Evolutionary conservation across 2,329 filamentous ascomycete species (phyloP).

Genomic region (Exophiala phaeomuriformis): DNA sequence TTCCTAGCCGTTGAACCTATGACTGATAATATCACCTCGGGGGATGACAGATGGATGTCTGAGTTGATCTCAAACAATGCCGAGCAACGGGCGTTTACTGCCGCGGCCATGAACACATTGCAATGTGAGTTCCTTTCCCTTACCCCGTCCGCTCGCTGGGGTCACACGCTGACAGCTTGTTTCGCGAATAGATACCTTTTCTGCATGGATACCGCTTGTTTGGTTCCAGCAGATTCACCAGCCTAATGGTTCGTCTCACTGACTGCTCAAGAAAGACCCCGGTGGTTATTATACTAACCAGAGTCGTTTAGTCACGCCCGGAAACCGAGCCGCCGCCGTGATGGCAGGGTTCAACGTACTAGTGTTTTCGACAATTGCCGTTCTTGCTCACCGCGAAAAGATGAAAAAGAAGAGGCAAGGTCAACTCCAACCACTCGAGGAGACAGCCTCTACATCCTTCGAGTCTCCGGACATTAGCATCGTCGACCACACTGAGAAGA

Average conservation of each 20-base stretch:
- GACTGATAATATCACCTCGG: neutral
- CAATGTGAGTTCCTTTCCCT: slow-evolving; percentile 10
- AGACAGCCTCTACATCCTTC: neutral
- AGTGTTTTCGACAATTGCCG: slow-evolving; percentile 7
- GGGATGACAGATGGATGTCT: slow-evolving; percentile 13
- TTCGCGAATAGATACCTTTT: slow-evolving; percentile 10
- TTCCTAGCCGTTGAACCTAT: neutral
- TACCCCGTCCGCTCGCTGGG: neutral
- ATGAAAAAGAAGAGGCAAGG: slow-evolving; percentile 7
- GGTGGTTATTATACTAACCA: neutral
- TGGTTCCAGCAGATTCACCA: slow-evolving; percentile 21
- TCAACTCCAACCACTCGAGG: slow-evolving; percentile 1
- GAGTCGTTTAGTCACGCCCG: slow-evolving; percentile 9
- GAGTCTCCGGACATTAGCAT: neutral
- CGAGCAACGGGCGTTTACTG: slow-evolving; percentile 19
- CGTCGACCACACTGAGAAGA: neutral
- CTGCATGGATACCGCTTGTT: slow-evolving; percentile 18
- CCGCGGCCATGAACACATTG: slow-evolving; percentile 17
- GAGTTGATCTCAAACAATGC: slow-evolving; percentile 18
- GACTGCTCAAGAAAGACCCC: neutral
- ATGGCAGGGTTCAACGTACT: slow-evolving; percentile 14
- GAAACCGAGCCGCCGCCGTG: slow-evolving; percentile 15
- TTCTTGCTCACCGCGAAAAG: slow-evolving; percentile 13
- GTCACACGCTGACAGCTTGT: neutral
- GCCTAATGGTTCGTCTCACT: slow-evolving; percentile 12